Conservation (phyloP, 306 rosid genomes). For the Clitoria ternatea region DNA sequence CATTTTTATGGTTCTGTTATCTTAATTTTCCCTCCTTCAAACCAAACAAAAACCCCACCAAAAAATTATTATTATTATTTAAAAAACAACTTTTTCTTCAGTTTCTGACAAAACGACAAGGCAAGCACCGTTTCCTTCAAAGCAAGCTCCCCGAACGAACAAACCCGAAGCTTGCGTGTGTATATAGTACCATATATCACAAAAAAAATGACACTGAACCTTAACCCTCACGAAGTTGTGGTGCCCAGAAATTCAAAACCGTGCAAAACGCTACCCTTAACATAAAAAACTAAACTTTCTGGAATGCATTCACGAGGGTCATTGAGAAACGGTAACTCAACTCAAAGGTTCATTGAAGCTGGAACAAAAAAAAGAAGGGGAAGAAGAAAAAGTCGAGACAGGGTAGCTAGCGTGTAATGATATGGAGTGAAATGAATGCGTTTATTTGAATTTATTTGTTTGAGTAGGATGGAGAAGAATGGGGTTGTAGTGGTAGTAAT, state of each 20-base stretch:
- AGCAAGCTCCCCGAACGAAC: too few species aligned
- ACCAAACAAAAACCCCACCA: neutral
- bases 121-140: constrained; percentile 14
- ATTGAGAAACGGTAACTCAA: too few species aligned
- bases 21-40: neutral
- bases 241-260: too few species aligned
- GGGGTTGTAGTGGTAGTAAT: constrained; percentile 21
- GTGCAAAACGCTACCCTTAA: constrained; percentile 25
- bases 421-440: neutral
- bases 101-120: constrained; percentile 2
- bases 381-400: neutral
- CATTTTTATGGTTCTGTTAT: constrained; percentile 41
- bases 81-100: neutral
- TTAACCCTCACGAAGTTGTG: too few species aligned
- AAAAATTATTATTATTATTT: neutral
- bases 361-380: neutral
- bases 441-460: neutral
- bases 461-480: constrained; percentile 2
- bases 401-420: constrained; percentile 17
- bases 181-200: too few species aligned
- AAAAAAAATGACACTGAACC: too few species aligned
- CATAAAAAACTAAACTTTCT: too few species aligned
- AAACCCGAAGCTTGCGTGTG: too few species aligned
- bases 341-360: too few species aligned
- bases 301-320: too few species aligned